Conservation (phyloP, 257 asterid species). For the Oldenlandia corymbosa region DNA sequence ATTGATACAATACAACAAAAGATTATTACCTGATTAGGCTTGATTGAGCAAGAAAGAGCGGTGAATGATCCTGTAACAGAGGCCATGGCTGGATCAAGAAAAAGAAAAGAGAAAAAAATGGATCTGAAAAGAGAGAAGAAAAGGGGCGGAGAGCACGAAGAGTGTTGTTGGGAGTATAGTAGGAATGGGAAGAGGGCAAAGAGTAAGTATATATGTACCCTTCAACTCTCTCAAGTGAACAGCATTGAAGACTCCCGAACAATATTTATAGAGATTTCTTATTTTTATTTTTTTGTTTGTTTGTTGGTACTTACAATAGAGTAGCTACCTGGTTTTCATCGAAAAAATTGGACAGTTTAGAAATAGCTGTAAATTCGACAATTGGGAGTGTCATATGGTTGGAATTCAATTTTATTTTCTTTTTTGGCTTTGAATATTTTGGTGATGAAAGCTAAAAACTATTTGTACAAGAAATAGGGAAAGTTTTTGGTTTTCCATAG, state of each 20-base stretch:
- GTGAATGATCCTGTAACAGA: conserved; percentile 51
- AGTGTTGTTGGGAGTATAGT: no score
- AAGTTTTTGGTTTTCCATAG: no score
- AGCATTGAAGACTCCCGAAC: neutral
- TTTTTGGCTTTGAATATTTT: no score
- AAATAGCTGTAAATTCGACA: no score
- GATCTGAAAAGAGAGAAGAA: conserved; percentile 24
- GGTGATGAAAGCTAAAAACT: no score
- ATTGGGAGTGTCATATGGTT: no score
- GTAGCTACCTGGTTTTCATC: conserved; percentile 13
- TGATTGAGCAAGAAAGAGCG: conserved; percentile 47
- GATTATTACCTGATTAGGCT: conserved; percentile 48
- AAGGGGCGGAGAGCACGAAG: conserved; percentile 68
- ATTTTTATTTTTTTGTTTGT: neutral
- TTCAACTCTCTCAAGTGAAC: neutral
- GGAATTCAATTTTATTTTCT: no score
- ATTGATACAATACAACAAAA: conserved; percentile 7
- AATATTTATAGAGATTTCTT: neutral
- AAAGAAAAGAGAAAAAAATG: conserved; percentile 7
- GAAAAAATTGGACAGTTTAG: no score
- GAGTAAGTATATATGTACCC: neutral
- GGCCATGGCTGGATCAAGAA: conserved; percentile 42
- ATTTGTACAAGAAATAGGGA: no score
- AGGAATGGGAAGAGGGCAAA: conserved; percentile 16
- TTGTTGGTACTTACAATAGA: conserved; percentile 5